Evolutionary conservation across 208 protist species (phyloP).

Genomic region (Trichomonas gallinae): DNA sequence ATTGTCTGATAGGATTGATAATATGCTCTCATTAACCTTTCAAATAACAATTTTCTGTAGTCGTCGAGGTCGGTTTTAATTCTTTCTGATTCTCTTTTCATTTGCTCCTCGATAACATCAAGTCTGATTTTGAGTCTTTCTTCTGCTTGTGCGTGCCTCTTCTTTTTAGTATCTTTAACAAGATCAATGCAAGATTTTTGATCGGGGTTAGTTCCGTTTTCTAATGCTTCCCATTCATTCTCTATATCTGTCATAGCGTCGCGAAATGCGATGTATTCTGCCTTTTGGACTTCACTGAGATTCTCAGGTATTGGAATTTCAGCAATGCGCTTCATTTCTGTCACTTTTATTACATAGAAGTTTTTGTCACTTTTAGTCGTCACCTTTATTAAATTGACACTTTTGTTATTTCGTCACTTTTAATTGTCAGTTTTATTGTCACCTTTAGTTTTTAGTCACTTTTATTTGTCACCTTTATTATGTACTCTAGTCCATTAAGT

Average conservation of each 20-base stretch:
- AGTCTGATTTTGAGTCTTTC: background rate
- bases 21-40: background rate
- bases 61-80: background rate
- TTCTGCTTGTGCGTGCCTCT: background rate
- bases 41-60: background rate
- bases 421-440: too few species aligned
- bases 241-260: background rate
- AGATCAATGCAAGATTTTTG: background rate
- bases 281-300: background rate
- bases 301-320: background rate
- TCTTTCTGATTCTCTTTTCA: background rate
- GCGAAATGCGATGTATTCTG: background rate
- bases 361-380: too few species aligned
- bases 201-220: background rate
- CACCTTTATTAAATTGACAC: too few species aligned
- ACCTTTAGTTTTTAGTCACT: too few species aligned
- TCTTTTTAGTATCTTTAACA: background rate
- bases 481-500: too few species aligned
- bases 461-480: too few species aligned
- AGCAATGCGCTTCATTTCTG: too few species aligned
- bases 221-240: background rate
- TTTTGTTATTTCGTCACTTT: too few species aligned
- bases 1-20: background rate
- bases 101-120: background rate
- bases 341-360: too few species aligned